phyloP scores from a whole-genome alignment of 257 asterid genomes.

The Primulina eburnea region DNA sequence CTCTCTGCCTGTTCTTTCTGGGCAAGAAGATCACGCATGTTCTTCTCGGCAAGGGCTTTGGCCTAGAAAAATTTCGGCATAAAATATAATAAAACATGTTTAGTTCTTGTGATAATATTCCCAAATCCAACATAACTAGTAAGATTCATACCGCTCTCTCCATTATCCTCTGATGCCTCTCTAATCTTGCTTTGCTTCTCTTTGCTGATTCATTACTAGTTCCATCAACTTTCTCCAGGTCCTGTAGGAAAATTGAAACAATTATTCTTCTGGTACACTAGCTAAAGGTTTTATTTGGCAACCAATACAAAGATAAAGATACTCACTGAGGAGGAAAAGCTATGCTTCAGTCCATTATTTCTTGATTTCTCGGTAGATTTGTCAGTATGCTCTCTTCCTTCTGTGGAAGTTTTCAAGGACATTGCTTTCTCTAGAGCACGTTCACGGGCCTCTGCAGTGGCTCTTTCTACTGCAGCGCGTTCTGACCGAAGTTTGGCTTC shows the following conservation, averaged over 20 bases:
- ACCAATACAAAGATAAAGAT: slow-evolving; percentile 22
- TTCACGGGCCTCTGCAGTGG: slow-evolving; percentile 91
- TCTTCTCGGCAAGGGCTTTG: slow-evolving; percentile 96
- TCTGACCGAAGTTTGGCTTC: slow-evolving; percentile 83
- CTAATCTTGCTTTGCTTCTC: slow-evolving; percentile 87
- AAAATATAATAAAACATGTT: neutral
- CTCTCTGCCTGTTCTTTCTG: slow-evolving; percentile 98
- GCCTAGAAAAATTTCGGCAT: slow-evolving; percentile 48
- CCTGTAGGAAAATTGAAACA: slow-evolving; percentile 49
- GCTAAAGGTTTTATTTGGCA: slow-evolving; percentile 3
- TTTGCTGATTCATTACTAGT: slow-evolving; percentile 65
- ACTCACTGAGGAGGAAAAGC: slow-evolving; percentile 85
- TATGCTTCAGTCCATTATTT: slow-evolving; percentile 66
- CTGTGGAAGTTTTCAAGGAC: slow-evolving; percentile 57
- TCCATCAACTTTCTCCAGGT: slow-evolving; percentile 57
- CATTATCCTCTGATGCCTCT: slow-evolving; percentile 96
- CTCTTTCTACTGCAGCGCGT: slow-evolving; percentile 98
- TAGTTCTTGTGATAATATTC: no score
- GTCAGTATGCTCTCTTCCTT: slow-evolving; percentile 45
- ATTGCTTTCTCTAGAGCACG: slow-evolving; percentile 89
- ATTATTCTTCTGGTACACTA: slow-evolving; percentile 28
- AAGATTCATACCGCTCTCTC: slow-evolving; percentile 79
- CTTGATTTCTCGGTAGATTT: slow-evolving; percentile 40
- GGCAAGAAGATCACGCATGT: slow-evolving; percentile 80
- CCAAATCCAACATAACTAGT: slow-evolving; percentile 3